Evolutionary conservation across 2,329 filamentous ascomycete species (phyloP), one percentile per base, ranked within the genome.

Genomic region (Xylaria sp.): DNA sequence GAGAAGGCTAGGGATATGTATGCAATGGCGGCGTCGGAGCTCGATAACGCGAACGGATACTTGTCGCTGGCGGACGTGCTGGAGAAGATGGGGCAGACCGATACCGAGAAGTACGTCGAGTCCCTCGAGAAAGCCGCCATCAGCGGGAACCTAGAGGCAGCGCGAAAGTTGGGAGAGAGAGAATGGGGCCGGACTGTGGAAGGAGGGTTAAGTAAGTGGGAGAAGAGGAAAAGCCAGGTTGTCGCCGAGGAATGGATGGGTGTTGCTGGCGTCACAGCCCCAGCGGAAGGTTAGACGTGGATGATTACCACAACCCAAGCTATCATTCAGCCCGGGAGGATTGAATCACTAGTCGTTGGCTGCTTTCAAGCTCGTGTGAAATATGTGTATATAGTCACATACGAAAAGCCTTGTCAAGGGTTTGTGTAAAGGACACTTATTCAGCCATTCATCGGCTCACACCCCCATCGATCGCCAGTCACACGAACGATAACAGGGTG

Each of bases 41-140:
- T 82, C 20, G 79, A 80, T 66, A 74, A 73, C 63, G 66, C 75
- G 25, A 60, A 71, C 0, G 77, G 73, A 1, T 78, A 75, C 50
- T 65, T 73, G 60, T 60, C 72, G 66, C 72, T 81, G 46, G 78
- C 78, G 13, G 70, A 70, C 50, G 62, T 78, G 37, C 74, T 81
- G 28, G 75, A 74, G 18, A 48, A 34, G 10, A 50, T 37, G 41
- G 64, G 66, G 44, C n/a, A 62, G 63, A 25, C 41, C 1, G 66
- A 66, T 18, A 73, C 74, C 15, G 72, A 74, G 6, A 70, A 77
- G 52, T 74, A 77, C 48, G 64, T 72, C 34, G 60, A 68, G 2
- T 74, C 74, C 61, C 71, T 82, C 48, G 51, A 75, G 58, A 79
- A 75, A 59, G 81, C 80, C 7, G 81, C 80, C 0, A 66, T 79